A percentile compares a stretch with the other conserved stretches of the same genome.
phyloP scores from a whole-genome alignment of 1,139 yeast genomes.

The Nematodospora anomalae region DNA sequence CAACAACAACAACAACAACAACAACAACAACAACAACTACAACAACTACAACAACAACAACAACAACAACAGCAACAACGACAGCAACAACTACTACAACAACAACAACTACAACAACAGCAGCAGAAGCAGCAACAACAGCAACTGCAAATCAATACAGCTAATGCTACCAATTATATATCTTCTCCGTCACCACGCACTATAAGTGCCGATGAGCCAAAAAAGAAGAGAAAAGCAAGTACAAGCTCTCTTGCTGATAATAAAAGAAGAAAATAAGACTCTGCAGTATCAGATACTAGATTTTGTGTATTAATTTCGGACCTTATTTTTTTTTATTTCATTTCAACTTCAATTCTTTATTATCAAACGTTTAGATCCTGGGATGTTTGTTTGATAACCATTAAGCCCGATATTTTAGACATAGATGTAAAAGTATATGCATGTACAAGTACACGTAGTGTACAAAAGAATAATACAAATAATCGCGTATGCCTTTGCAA shows the following conservation, averaged over 20 bases:
- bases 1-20: slow-evolving; percentile 10
- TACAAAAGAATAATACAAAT: no score
- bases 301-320: no score
- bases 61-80: slow-evolving; percentile 14
- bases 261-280: slow-evolving; percentile 17
- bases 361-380: no score
- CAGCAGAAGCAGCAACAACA: slow-evolving; percentile 7
- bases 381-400: no score
- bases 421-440: no score
- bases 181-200: slow-evolving; percentile 25
- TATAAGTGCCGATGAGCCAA: slow-evolving; percentile 22
- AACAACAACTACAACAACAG: slow-evolving; percentile 10
- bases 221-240: slow-evolving; percentile 23
- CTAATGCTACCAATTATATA: slow-evolving; percentile 2
- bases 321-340: no score
- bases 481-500: no score
- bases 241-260: slow-evolving; percentile 13
- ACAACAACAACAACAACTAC: slow-evolving; percentile 11
- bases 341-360: no score
- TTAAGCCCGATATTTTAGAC: no score
- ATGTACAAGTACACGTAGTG: no score
- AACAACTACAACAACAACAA: slow-evolving; percentile 9
- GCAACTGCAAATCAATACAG: slow-evolving; percentile 4
- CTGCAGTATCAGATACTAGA: no score
- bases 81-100: slow-evolving; percentile 9